Conservation (phyloP, 495 filamentous ascomycete species). For the Tuber magnatum region DNA sequence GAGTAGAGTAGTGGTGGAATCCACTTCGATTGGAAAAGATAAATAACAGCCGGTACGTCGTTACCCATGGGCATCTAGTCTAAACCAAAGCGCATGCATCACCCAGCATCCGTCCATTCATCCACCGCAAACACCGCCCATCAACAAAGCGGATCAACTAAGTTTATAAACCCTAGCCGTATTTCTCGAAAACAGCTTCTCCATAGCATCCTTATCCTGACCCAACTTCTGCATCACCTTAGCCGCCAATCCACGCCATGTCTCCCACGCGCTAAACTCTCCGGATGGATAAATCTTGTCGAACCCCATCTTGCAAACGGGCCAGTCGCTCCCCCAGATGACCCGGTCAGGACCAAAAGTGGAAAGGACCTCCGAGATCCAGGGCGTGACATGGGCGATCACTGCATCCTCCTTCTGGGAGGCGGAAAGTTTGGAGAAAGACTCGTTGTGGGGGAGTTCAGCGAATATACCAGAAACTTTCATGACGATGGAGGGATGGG, state of each 20-base stretch:
- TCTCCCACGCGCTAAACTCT: conserved; percentile 47
- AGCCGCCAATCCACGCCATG: conserved; percentile 12
- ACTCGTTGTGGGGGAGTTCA: conserved; percentile 50
- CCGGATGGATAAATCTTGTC: conserved; percentile 27
- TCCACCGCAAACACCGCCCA: neutral
- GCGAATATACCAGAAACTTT: conserved; percentile 80
- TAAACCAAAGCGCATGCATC: neutral
- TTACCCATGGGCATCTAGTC: neutral
- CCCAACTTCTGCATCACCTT: conserved; percentile 41
- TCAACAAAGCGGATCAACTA: conserved; percentile 21
- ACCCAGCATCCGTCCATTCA: neutral
- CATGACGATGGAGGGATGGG: conserved; percentile 60
- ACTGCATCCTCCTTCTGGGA: conserved; percentile 31
- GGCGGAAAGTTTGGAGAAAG: neutral
- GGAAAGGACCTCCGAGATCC: conserved; percentile 59
- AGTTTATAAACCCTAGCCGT: conserved; percentile 63
- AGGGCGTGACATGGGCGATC: conserved; percentile 50
- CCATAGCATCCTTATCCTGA: conserved; percentile 54
- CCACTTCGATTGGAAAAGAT: neutral
- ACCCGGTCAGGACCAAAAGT: conserved; percentile 60
- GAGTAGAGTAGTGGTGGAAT: neutral
- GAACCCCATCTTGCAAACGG: conserved; percentile 57
- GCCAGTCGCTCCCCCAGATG: conserved; percentile 89
- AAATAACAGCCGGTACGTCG: neutral
- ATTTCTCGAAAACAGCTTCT: conserved; percentile 60